Conservation (phyloP, 1,284 basidiomycete species). For the Gastroboletus turbinatus region DNA sequence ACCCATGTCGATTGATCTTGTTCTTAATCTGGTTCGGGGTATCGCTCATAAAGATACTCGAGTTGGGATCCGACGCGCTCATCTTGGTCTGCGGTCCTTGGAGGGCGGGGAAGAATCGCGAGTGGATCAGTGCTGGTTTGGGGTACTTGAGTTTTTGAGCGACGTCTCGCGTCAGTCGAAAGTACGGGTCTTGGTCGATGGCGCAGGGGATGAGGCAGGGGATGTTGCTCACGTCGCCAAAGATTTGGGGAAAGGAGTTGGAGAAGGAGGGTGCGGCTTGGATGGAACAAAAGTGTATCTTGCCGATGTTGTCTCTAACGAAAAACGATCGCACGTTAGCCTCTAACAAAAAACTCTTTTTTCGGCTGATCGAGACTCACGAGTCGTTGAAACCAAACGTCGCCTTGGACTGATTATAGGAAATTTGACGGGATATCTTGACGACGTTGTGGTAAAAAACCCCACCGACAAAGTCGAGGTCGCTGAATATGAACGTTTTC, state of each 20-base stretch:
- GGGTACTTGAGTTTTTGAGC: conserved; percentile 94
- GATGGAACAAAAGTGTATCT: conserved; percentile 96
- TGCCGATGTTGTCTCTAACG: conserved; percentile 93
- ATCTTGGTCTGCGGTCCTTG: conserved; percentile 99
- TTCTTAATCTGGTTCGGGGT: conserved; percentile 94
- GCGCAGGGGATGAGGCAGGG: conserved; percentile 97
- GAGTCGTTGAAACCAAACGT: conserved; percentile 97
- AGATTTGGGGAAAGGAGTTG: conserved; percentile 99
- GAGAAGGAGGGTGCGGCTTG: conserved; percentile 98
- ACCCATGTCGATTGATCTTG: conserved; percentile 94
- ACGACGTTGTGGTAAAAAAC: conserved; percentile 95
- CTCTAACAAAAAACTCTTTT: not conserved
- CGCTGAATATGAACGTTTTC: conserved; percentile 97
- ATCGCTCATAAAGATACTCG: conserved; percentile 95
- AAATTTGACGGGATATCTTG: conserved; percentile 90
- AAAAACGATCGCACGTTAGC: not conserved
- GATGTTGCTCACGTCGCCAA: conserved; percentile 80
- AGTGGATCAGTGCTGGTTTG: conserved; percentile 90
- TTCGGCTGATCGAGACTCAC: conserved; percentile 50
- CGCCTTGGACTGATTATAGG: conserved; percentile 90
- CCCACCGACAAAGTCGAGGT: conserved; percentile 89
- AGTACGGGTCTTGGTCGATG: conserved; percentile 97
- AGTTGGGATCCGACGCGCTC: conserved; percentile 92
- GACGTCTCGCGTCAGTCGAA: conserved; percentile 95
- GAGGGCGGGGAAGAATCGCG: conserved; percentile 98